Evolutionary conservation across 345 rosid genomes (phyloP).

Genomic region (Rhodamnia argentea): DNA sequence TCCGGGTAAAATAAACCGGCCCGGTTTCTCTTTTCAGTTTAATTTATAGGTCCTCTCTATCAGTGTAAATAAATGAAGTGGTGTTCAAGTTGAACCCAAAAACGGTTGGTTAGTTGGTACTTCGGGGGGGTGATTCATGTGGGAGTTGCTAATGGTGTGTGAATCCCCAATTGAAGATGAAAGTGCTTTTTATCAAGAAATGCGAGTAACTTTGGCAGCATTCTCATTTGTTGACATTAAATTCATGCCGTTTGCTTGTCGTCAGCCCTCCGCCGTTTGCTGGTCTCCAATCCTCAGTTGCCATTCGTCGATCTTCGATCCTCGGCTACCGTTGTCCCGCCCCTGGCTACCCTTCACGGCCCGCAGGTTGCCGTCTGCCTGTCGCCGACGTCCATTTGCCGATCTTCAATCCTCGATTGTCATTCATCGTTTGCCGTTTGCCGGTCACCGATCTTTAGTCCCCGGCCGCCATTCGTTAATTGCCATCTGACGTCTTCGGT

Average conservation of each 20-base stretch:
- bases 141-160: not conserved
- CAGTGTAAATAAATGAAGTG: not conserved
- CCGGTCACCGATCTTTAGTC: too few species aligned
- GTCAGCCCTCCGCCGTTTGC: too few species aligned
- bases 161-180: not conserved
- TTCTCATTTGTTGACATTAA: not conserved
- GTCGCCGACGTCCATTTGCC: rapidly evolving
- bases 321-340: too few species aligned
- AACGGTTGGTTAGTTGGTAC: not conserved
- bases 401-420: too few species aligned
- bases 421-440: too few species aligned
- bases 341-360: too few species aligned
- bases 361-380: too few species aligned
- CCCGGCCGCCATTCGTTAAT: too few species aligned
- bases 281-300: too few species aligned
- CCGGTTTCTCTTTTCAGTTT: not conserved
- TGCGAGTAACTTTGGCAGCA: not conserved
- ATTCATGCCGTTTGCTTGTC: not conserved
- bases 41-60: not conserved
- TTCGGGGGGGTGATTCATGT: not conserved
- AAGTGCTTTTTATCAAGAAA: not conserved
- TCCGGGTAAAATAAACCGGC: not conserved
- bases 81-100: not conserved
- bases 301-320: too few species aligned
- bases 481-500: too few species aligned